Conservation (phyloP, 257 asterid genomes). For the Penstemon eatonii region DNA sequence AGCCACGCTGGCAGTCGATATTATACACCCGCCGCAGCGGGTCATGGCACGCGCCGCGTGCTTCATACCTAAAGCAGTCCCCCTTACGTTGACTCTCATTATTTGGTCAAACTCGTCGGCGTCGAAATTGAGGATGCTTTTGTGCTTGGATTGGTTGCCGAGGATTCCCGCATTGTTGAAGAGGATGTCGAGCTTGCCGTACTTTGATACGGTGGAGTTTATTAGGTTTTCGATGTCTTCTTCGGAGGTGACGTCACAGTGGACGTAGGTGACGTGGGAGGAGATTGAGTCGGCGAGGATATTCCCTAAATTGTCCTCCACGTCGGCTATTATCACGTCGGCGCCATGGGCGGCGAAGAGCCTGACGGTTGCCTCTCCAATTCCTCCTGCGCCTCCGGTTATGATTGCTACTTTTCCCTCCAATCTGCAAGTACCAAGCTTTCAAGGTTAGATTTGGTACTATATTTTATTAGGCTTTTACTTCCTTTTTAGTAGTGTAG, state of each 20-base stretch:
- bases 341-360: constrained; percentile 74
- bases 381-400: constrained; percentile 87
- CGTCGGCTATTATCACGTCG: constrained; percentile 62
- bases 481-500: too few relatives aligned
- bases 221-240: constrained; percentile 48
- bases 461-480: too few relatives aligned
- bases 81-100: constrained; percentile 72
- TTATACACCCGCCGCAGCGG: constrained; percentile 50
- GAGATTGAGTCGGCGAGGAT: constrained; percentile 43
- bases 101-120: constrained; percentile 62
- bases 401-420: constrained; percentile 73
- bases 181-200: constrained; percentile 59
- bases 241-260: constrained; percentile 70
- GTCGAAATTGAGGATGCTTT: constrained; percentile 69
- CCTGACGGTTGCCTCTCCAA: constrained; percentile 76
- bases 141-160: constrained; percentile 63
- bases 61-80: constrained; percentile 74
- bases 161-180: constrained; percentile 84
- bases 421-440: constrained; percentile 39
- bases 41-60: constrained; percentile 86
- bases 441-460: background rate
- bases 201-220: constrained; percentile 39
- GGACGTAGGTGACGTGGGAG: constrained; percentile 43
- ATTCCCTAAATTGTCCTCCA: constrained; percentile 55
- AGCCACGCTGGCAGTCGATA: constrained; percentile 81